Base-by-base conservation (phyloP, 2,329 filamentous ascomycete genomes). In the Cordyceps farinosa region DNA sequence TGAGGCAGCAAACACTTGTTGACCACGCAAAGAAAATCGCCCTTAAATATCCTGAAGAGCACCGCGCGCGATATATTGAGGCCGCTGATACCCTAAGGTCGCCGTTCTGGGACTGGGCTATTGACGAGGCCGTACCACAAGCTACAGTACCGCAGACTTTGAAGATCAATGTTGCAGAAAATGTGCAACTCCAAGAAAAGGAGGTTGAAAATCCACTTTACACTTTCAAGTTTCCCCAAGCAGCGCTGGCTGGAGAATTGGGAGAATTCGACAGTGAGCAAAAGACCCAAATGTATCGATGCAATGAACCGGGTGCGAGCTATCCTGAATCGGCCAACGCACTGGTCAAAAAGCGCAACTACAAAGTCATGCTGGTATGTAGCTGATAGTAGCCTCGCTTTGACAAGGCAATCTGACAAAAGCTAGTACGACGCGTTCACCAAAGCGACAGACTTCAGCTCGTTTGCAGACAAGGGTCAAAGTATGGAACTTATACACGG, bases 21-120 rank as follows among this genome's bases (percentile, higher is more conserved):
- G 67, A 72, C 2, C 74, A 82, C 47, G 80, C 80, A 47, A 76
- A 78, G 67, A 69, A 69, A 3, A 78, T 85, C 27, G 83, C 83
- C 22, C 68, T 67, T 13, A 69, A 73, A 42, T 85, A 84, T 66
- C 75, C 74, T 15, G 67, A 62, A 64, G 69, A 38, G 65, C 75
- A 67, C 66, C 74, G 66, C 64, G 67, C 48, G 62, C 66, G 64
- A 29, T 85, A 85, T 66, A 66, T 70, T 29, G 67, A 74, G 3
- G 82, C 82, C 2, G 82, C 82, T 2, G 73, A 80, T 47, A 72
- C 68, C 0, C 75, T 85, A 32, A 78, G 82, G 38, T 70, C 78
- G 13, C 82, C 83, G 2, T 84, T 76, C 71, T 85, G 83, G 83
- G 83, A 85, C 71, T 86, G 82, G 83, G 82, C 77, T 2, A 64